phyloP scores from a whole-genome alignment of 345 rosid genomes.

The Melaleuca alternifolia region DNA sequence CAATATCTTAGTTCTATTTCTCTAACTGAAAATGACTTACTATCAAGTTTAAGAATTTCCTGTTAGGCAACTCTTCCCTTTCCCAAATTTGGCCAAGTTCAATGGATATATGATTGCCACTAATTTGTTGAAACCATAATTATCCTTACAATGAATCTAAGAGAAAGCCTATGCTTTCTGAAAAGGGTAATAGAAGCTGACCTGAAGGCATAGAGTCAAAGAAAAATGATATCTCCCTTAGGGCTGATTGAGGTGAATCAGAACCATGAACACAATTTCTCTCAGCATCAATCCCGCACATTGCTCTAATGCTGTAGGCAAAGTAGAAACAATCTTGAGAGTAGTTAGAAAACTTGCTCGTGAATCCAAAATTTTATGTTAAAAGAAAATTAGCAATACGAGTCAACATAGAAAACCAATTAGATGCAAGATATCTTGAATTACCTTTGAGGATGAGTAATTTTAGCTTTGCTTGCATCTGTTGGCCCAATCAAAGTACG shows the following conservation, averaged over 20 bases:
- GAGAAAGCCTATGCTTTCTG: neutral
- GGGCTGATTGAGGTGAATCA: constrained; percentile 63
- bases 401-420: neutral
- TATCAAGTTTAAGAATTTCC: neutral
- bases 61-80: neutral
- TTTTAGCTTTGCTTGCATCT: constrained; percentile 60
- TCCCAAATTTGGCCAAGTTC: neutral
- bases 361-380: neutral
- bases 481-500: constrained; percentile 78
- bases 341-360: neutral
- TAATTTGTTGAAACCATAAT: neutral
- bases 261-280: constrained; percentile 82
- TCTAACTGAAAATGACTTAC: too few relatives aligned
- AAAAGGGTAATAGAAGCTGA: neutral
- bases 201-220: constrained; percentile 40
- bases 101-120: neutral
- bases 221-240: constrained; percentile 74
- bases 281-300: constrained; percentile 58
- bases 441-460: constrained; percentile 67
- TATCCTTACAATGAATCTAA: neutral
- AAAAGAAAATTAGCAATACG: neutral
- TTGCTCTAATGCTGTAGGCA: constrained; percentile 59
- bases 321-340: neutral
- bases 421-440: neutral
- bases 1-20: neutral